phyloP scores from a whole-genome alignment of 1,284 basidiomycete species.

The Sanghuangporus baumii region DNA sequence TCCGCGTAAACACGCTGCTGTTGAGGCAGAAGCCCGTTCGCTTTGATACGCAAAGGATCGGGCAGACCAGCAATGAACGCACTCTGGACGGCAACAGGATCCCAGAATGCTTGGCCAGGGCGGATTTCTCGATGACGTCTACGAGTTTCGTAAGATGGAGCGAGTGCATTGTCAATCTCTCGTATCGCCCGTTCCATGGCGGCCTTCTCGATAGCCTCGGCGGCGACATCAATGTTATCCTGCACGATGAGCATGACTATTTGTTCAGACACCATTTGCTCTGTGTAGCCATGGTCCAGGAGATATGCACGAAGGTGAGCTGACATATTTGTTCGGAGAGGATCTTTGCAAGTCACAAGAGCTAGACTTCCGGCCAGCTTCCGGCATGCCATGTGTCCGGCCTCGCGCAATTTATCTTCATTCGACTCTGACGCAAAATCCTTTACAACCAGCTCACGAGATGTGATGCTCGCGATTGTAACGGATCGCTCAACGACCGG shows the following conservation, averaged over 20 bases:
- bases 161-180: conserved; percentile 93
- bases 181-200: conserved; percentile 95
- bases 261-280: conserved; percentile 67
- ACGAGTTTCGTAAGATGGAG: conserved; percentile 76
- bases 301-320: conserved; percentile 81
- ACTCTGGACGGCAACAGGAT: conserved; percentile 65
- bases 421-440: conserved; percentile 95
- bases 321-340: conserved; percentile 89
- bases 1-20: conserved; percentile 95
- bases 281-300: conserved; percentile 81
- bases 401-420: conserved; percentile 86
- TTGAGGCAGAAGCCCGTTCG: conserved; percentile 74
- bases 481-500: conserved; percentile 99
- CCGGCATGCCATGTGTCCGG: conserved; percentile 95
- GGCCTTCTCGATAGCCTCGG: conserved; percentile 92
- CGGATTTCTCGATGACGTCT: conserved; percentile 85
- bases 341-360: conserved; percentile 98
- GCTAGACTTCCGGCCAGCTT: conserved; percentile 96
- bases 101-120: conserved; percentile 80
- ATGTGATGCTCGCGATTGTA: conserved; percentile 97
- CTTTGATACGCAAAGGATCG: conserved; percentile 84
- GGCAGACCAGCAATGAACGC: conserved; percentile 81
- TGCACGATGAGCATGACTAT: conserved; percentile 79
- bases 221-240: conserved; percentile 94
- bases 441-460: conserved; percentile 91